Evolutionary conservation across 2,329 filamentous ascomycete genomes (phyloP), one percentile per base, ranked within the genome.

Genomic region (Podosphaera xanthii): DNA sequence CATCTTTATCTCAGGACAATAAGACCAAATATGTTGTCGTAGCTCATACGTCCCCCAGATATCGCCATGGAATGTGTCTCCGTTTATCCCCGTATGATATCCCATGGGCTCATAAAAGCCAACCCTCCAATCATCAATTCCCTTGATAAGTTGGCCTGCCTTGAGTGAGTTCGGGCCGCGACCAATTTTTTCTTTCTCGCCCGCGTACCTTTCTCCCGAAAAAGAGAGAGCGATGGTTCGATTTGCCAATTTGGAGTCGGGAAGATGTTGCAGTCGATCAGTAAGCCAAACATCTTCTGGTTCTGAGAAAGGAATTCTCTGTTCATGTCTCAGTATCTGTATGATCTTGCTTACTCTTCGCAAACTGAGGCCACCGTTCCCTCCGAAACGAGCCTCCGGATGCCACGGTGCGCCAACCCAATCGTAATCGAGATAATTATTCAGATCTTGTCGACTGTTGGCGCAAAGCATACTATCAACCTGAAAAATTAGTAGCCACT

Each of bases 251-350:
- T 71, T 72, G 12, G 73, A 71, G 1, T 72, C 70, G 0, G 76
- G 77, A 1, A 72, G 71, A 62, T 76, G 71, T n/a, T 71, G 74
- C 9, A 81, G 69, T 0, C 77, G 72, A 62, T 77, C 72, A 1
- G 75, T 72, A 12, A 80, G 70, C 78, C 77, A 81, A 33, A 78
- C 74, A 62, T 80, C 77, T 66, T 80, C 78, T 35, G 77, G 73
- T 56, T 77, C 73, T 6, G 70, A 71, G 61, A 70, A 68, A 52
- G 72, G 66, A 22, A 65, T 65, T 2, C 77, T 73, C 36, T 70
- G 65, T 66, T 80, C 74, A 57, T 75, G 70, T 44, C 71, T 69
- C 50, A 80, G 70, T 2, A 80, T 67, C n/a, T 77, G 72, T 53
- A 78, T 68, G 59, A 80, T 78, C 61, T 72, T 71, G 64, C 73